Evolutionary conservation across 352 stramenopile species (phyloP).

Genomic region (Thalassiosira mediterranea): DNA sequence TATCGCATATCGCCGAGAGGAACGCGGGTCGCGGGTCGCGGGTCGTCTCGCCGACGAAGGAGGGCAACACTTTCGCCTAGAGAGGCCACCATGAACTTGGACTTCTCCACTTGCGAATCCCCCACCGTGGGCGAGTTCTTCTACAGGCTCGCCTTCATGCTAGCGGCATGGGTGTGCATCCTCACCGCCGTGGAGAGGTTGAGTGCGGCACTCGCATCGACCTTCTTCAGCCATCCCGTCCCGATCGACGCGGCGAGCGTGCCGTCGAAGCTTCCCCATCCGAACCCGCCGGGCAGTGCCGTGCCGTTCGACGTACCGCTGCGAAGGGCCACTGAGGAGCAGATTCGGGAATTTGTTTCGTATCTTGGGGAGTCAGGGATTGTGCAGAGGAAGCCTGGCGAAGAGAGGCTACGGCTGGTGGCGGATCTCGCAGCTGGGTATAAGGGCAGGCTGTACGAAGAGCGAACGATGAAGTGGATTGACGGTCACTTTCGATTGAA

Average conservation of each 20-base stretch:
- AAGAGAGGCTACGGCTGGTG: no score
- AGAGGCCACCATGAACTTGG: no score
- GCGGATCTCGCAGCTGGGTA: constrained; percentile 38
- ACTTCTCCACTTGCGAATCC: no score
- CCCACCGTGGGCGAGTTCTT: constrained; percentile 9
- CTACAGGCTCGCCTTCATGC: neutral
- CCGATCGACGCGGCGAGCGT: constrained; percentile 19
- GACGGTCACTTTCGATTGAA: constrained; percentile 46
- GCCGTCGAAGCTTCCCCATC: constrained; percentile 40
- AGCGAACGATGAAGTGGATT: constrained; percentile 39
- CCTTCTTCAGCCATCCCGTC: constrained; percentile 27
- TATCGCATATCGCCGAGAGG: no score
- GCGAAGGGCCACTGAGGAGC: constrained; percentile 19
- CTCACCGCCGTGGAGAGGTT: neutral
- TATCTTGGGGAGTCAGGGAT: constrained; percentile 13
- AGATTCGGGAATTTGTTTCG: constrained; percentile 31
- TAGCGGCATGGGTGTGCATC: neutral
- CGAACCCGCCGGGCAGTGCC: constrained; percentile 33
- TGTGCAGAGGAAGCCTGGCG: no score
- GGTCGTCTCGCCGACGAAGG: no score
- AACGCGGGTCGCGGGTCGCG: no score
- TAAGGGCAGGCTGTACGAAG: constrained; percentile 40
- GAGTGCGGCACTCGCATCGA: constrained; percentile 2
- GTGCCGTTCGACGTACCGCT: constrained; percentile 42
- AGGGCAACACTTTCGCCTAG: no score